Percentiles rank a stretch among this genome's conserved stretches.
These are phyloP conservation scores for Venustampulla echinocandica DNA, from an alignment of 495 filamentous ascomycete species.

Conservation along the genomic window DNA sequence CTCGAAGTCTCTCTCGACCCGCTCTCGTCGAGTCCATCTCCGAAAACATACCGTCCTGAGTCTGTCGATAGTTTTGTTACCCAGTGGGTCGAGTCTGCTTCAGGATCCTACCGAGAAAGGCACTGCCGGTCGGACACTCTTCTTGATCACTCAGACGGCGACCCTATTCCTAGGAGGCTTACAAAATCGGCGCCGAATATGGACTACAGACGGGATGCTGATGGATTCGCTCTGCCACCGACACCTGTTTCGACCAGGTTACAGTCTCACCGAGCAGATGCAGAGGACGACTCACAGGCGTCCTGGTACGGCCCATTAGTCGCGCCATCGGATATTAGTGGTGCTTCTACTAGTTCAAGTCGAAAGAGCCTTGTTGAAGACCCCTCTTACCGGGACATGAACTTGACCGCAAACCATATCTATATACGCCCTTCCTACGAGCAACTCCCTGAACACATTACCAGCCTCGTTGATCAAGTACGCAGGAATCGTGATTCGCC, in stretches of 20 bases:
- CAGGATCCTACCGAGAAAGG: conserved; percentile 19
- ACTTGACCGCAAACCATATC: conserved; percentile 20
- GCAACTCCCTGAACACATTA: conserved; percentile 14
- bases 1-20: conserved; percentile 25
- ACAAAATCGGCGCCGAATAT: conserved; percentile 25
- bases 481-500: conserved; percentile 17
- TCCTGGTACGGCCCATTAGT: conserved; percentile 4
- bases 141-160: conserved; percentile 20
- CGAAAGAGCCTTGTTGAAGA: conserved; percentile 17
- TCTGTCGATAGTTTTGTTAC: conserved; percentile 25
- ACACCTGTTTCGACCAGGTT: conserved; percentile 22
- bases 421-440: conserved; percentile 13
- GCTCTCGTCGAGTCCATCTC: conserved; percentile 13
- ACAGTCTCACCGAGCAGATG: conserved; percentile 12
- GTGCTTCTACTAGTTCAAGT: conserved; percentile 7
- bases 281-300: no score
- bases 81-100: conserved; percentile 26
- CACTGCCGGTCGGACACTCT: conserved; percentile 26
- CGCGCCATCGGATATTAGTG: conserved; percentile 7
- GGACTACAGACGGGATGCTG: conserved; percentile 22
- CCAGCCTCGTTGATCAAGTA: conserved; percentile 16
- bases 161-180: conserved; percentile 23
- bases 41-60: conserved; percentile 15
- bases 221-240: conserved; percentile 22
- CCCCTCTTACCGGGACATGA: conserved; percentile 14